Evolutionary conservation across 2,329 filamentous ascomycete species (phyloP), one percentile per base, ranked within the genome.

Genomic region (Calonectria leucothoes): DNA sequence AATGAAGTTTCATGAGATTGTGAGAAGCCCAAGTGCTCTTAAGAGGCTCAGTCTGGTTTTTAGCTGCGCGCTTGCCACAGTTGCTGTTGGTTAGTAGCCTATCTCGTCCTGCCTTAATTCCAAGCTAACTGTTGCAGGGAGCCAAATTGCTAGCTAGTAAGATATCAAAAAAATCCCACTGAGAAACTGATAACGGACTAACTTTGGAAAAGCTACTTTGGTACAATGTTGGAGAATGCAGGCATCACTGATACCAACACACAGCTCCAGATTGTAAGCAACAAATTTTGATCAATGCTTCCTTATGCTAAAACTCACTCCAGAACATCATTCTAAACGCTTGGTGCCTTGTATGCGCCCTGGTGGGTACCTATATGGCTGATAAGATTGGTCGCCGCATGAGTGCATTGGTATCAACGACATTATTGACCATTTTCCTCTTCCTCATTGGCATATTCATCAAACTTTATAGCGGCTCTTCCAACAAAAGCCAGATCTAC

Each of bases 281-380:
- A 37, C 11, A 27, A 39, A 25, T 25, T 17, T 8, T 6, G 6
- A 3, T 27, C 11, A 3, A 15, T 25, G n/a, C 2, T 51, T 17
- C 2, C 17, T 14, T 31, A 23, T 15, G 27, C 35, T 66, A 23
- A 49, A 0, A 8, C 6, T 1, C 6, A 29, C 11, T 4, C 7
- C 25, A 80, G 79, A 90, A 89, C 39, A 85, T 90, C 48, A 85
- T 89, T 1, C 81, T 90, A 25, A 89, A 89, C 69, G 85, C 84
- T 4, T 90, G 85, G 84, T 89, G 86, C 69, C 82, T 90, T 0
- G 77, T 81, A 5, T 86, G 84, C 68, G 81, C 83, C 31, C 76
- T 89, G 0, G 42, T 79, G 1, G 88, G 88, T 0, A 88, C 87
- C 1, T 83, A 85, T 10, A 80, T 87, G 5, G 81, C 82, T 0